Base-by-base conservation (phyloP, 192 early-diverging fungal genomes). In the Linnemannia schmuckeri region DNA sequence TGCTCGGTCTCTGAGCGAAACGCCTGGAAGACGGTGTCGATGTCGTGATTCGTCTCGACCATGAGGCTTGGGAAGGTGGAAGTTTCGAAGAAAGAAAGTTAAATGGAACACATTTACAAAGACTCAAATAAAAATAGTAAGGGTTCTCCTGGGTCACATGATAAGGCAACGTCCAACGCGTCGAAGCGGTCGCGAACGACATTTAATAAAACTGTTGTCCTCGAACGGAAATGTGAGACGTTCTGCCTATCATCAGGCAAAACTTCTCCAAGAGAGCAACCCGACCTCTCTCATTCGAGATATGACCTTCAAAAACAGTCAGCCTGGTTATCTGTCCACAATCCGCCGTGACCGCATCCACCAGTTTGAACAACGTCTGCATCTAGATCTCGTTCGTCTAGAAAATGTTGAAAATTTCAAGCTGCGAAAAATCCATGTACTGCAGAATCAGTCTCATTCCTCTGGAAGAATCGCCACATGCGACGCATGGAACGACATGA, bases 41-140 rank as follows among this genome's bases (percentile, higher is more conserved):
- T 76, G 37, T 49, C 54, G 54, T 27, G 61, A 66, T 66, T 33
- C 61, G 61, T 66, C 61, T 66, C 61, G 61, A 66, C 61, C 61
- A 66, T 66, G 61, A 9, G 61, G 4, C 30, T 35, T 15, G 9
- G 30, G 7, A 30, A 30, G n/a, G 61, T 33, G 61, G 15, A 33
- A 30, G 30, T 33, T 8, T 57, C 13, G 27, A 63, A 27, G 57
- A 27, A 27, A 10, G n/a, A 30, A 30, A 30, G 44, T 46, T 46
- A 12, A 8, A 44, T 44, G 42, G 8, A 1, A 44, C 42, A 44
- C 42, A 37, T 37, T 37, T 37, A 44, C 42, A 44, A 0, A 44
- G 13, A 46, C 4, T 5, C 18, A 52, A 24, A 33, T 33, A 10
- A 15, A 30, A 15, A 66, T 4, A 66, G 15, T 27, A 33, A 35